These are phyloP conservation scores for Pyronema domesticum DNA, from an alignment of 495 filamentous ascomycete genomes.

Conservation along the genomic window DNA sequence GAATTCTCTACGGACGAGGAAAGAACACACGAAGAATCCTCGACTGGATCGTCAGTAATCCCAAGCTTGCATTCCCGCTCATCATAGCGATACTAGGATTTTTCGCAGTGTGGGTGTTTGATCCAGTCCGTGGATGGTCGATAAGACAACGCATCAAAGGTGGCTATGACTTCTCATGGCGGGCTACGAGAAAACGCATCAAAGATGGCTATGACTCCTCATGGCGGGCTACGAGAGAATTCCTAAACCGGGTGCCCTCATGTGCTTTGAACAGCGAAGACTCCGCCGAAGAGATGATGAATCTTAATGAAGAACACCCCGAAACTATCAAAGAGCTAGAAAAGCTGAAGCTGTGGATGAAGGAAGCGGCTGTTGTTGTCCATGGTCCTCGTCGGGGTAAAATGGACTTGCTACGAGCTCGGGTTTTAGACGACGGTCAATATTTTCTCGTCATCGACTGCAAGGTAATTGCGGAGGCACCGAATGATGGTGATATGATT, in stretches of 20 bases:
- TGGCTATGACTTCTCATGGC: too few species aligned
- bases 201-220: too few species aligned
- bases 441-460: slow-evolving; percentile 80
- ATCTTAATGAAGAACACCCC: neutral
- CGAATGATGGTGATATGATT: slow-evolving; percentile 72
- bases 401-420: slow-evolving; percentile 66
- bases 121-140: slow-evolving; percentile 81
- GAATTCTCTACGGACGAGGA: slow-evolving; percentile 63
- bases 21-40: slow-evolving; percentile 57
- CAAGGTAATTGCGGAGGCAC: slow-evolving; percentile 79
- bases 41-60: slow-evolving; percentile 76
- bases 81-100: slow-evolving; percentile 60
- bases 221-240: too few species aligned
- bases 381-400: slow-evolving; percentile 85
- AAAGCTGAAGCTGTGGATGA: slow-evolving; percentile 62
- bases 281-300: too few species aligned
- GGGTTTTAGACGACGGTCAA: slow-evolving; percentile 55
- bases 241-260: too few species aligned
- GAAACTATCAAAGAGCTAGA: neutral
- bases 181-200: too few species aligned
- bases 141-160: slow-evolving; percentile 26
- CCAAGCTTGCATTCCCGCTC: slow-evolving; percentile 66
- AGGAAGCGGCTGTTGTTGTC: slow-evolving; percentile 71
- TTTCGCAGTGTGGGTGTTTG: slow-evolving; percentile 73
- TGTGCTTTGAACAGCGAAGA: too few species aligned